A percentile compares a stretch with the other conserved stretches of the same genome.
These are phyloP conservation scores for Lentinus tigrinus DNA, from an alignment of 768 basidiomycete species.

Conservation along the genomic window DNA sequence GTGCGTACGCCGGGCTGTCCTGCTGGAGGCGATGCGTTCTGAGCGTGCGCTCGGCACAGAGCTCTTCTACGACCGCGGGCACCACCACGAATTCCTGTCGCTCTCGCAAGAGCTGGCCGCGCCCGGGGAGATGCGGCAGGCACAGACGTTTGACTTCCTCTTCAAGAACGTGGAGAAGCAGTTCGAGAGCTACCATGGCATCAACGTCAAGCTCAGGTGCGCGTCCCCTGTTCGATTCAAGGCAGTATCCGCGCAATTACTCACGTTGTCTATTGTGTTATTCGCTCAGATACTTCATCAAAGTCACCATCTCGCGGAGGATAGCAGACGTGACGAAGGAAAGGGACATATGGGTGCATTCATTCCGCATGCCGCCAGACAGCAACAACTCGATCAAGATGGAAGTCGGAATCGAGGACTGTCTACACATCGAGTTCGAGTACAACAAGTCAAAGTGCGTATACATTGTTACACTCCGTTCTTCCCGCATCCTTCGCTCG, in stretches of 20 bases:
- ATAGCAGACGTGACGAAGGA: slow-evolving; percentile 97
- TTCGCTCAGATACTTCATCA: slow-evolving; percentile 76
- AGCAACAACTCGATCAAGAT: slow-evolving; percentile 98
- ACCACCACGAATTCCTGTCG: slow-evolving; percentile 97
- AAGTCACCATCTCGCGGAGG: slow-evolving; percentile 85
- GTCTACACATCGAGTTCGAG: slow-evolving; percentile 98
- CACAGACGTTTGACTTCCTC: slow-evolving; percentile 93
- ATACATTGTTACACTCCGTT: no score
- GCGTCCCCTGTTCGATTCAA: no score
- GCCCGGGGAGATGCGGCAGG: slow-evolving; percentile 95
- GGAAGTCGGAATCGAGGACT: slow-evolving; percentile 99
- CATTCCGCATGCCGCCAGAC: no score
- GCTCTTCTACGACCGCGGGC: slow-evolving; percentile 95
- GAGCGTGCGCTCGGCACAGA: slow-evolving; percentile 39
- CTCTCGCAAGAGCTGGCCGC: slow-evolving; percentile 93
- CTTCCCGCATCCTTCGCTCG: no score
- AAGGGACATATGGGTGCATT: no score
- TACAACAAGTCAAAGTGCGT: slow-evolving; percentile 98
- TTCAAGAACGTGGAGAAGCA: slow-evolving; percentile 99
- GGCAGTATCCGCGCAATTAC: no score
- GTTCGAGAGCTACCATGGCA: slow-evolving; percentile 96
- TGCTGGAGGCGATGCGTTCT: no score
- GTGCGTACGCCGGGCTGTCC: slow-evolving; percentile 40
- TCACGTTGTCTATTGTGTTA: not conserved
- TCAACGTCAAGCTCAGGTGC: slow-evolving; percentile 95